phyloP scores from a whole-genome alignment of 805 yeast genomes.

The Kregervanrija pseudodelftensis region DNA sequence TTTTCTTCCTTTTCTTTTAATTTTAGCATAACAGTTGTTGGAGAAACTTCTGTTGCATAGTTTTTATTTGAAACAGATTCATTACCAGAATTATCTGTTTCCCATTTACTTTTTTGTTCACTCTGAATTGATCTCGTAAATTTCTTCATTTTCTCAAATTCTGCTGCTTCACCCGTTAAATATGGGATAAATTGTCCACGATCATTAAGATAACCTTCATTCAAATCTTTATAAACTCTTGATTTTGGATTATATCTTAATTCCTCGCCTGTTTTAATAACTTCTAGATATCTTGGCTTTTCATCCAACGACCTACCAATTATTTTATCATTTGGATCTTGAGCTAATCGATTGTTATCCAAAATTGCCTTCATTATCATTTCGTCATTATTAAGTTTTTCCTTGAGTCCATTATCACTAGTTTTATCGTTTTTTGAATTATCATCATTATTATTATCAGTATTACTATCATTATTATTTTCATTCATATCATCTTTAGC shows the following conservation, averaged over 20 bases:
- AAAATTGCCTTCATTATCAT: constrained; percentile 6
- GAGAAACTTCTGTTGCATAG: constrained; percentile 33
- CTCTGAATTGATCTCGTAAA: constrained; percentile 31
- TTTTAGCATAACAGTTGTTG: constrained; percentile 37
- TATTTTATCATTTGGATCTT: constrained; percentile 23
- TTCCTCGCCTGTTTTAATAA: constrained; percentile 37
- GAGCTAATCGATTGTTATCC: constrained; percentile 9
- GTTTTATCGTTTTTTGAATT: constrained; percentile 11
- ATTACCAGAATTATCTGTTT: constrained; percentile 7
- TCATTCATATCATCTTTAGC: constrained; percentile 13
- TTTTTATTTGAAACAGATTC: constrained; percentile 19
- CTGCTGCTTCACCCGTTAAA: constrained; percentile 49
- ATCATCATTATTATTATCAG: constrained; percentile 35
- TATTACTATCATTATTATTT: constrained; percentile 30
- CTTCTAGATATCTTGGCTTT: constrained; percentile 60
- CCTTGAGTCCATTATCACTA: constrained; percentile 13
- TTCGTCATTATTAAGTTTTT: constrained; percentile 8
- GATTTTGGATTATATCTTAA: constrained; percentile 50
- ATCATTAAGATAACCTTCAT: constrained; percentile 28
- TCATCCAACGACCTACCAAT: constrained; percentile 65
- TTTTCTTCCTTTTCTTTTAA: constrained; percentile 29
- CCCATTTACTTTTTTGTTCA: constrained; percentile 13
- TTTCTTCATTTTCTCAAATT: constrained; percentile 39
- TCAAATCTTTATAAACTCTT: constrained; percentile 29
- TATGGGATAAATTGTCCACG: constrained; percentile 47